phyloP scores from a whole-genome alignment of 176 grass and related monocot genomes.

The Carex cristatella region DNA sequence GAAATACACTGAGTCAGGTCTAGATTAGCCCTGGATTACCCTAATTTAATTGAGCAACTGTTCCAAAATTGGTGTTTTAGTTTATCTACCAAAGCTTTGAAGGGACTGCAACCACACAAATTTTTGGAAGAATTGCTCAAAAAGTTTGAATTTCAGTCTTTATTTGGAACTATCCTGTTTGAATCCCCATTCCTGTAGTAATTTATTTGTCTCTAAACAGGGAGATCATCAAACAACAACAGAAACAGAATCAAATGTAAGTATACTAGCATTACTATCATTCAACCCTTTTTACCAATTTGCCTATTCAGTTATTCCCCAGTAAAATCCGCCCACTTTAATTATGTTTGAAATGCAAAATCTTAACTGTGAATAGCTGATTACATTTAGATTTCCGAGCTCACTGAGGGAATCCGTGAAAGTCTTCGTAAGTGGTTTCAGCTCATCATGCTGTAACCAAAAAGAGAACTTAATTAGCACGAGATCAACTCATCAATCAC shows the following conservation, averaged over 20 bases:
- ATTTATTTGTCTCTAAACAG: neutral
- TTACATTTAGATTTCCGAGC: conserved; percentile 98
- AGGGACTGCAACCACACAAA: neutral
- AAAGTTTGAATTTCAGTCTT: neutral
- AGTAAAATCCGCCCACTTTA: neutral
- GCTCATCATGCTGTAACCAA: conserved; percentile 79
- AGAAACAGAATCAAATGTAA: neutral
- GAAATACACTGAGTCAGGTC: neutral
- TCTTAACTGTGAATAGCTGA: conserved; percentile 37
- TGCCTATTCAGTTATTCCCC: neutral
- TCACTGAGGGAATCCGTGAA: conserved; percentile 91
- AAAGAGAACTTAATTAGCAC: neutral
- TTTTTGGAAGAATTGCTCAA: neutral
- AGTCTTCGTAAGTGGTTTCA: conserved; percentile 84
- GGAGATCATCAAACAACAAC: neutral
- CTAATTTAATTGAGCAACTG: neutral
- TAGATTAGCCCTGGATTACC: neutral
- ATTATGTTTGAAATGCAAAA: conserved; percentile 15
- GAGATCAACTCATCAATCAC: neutral
- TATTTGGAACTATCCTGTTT: neutral
- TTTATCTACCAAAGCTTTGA: neutral
- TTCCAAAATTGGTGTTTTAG: neutral
- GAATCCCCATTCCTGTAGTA: neutral
- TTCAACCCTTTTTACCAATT: neutral
- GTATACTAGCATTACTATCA: neutral